These are phyloP conservation scores for Nemania bipapillata DNA, from an alignment of 2,329 filamentous ascomycete species.

Conservation along the genomic window DNA sequence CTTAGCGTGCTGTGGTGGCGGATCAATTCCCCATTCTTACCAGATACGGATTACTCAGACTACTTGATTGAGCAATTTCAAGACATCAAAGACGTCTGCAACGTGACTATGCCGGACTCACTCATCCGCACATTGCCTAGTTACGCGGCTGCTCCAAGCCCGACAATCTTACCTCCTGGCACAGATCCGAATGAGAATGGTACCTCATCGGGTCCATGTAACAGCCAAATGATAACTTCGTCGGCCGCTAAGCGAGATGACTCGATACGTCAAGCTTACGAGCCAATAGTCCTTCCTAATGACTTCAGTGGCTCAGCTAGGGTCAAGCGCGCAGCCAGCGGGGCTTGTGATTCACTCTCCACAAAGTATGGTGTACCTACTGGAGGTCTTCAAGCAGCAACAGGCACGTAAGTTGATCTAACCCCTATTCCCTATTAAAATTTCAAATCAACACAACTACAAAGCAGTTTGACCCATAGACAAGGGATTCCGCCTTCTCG, in stretches of 20 bases:
- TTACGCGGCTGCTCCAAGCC: background rate
- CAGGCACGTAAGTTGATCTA: background rate
- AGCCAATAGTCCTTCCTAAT: background rate
- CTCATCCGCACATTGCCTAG: background rate
- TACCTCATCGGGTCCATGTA: no score
- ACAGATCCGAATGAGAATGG: background rate
- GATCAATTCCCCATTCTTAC: background rate
- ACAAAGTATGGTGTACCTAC: background rate
- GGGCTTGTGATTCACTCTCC: background rate
- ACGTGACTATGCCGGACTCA: background rate
- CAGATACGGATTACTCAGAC: slow-evolving; percentile 12
- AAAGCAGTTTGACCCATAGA: no score
- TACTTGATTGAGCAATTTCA: slow-evolving; percentile 8
- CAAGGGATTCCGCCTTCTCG: no score
- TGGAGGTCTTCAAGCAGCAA: background rate
- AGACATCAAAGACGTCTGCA: slow-evolving; percentile 10
- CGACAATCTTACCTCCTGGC: background rate
- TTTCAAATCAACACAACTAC: no score
- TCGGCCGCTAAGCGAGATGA: background rate
- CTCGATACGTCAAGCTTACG: background rate
- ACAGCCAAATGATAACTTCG: background rate
- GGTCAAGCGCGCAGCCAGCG: background rate
- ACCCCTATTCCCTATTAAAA: no score
- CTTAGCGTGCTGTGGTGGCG: background rate
- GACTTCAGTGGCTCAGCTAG: background rate